Evolutionary conservation across 2,329 filamentous ascomycete species (phyloP).

Genomic region (Verticillium zaregamsianum): DNA sequence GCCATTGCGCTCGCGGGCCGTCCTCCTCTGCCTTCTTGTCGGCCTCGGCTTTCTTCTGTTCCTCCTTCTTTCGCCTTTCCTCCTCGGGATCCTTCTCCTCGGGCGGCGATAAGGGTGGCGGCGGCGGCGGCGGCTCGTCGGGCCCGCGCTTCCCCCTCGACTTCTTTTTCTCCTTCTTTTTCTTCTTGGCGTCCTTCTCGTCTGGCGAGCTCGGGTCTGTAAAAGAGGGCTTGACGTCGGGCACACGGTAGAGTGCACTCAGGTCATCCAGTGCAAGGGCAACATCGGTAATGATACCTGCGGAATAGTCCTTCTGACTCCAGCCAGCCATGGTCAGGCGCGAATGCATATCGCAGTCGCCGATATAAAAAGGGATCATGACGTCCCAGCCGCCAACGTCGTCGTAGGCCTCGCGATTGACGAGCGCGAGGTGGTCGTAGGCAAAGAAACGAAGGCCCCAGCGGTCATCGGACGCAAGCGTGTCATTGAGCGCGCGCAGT

Average conservation of each 20-base stretch:
- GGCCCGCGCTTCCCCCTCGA: neutral
- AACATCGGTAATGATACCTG: constrained; percentile 41
- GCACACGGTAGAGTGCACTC: constrained; percentile 39
- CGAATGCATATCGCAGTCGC: constrained; percentile 52
- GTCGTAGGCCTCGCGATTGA: constrained; percentile 48
- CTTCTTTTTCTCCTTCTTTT: neutral
- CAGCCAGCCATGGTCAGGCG: constrained; percentile 42
- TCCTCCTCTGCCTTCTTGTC: neutral
- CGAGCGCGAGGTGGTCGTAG: constrained; percentile 54
- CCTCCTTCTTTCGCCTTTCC: neutral
- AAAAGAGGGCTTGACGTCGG: constrained; percentile 28
- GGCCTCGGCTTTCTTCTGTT: constrained; percentile 3
- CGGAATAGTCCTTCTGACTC: constrained; percentile 31
- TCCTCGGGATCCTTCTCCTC: constrained; percentile 10
- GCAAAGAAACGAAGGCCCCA: constrained; percentile 55
- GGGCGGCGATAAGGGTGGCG: constrained; percentile 1
- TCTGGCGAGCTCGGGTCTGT: constrained; percentile 29
- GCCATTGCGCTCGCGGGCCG: constrained; percentile 7
- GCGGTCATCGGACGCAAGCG: constrained; percentile 23
- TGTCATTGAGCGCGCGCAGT: constrained; percentile 28
- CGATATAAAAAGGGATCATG: constrained; percentile 53
- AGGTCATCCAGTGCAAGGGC: constrained; percentile 41
- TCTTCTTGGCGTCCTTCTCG: constrained; percentile 2
- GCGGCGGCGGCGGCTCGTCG: neutral
- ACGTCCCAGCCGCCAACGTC: constrained; percentile 53